These are phyloP conservation scores for Celoporthe dispersa DNA, from an alignment of 2,329 filamentous ascomycete genomes.

Conservation along the genomic window DNA sequence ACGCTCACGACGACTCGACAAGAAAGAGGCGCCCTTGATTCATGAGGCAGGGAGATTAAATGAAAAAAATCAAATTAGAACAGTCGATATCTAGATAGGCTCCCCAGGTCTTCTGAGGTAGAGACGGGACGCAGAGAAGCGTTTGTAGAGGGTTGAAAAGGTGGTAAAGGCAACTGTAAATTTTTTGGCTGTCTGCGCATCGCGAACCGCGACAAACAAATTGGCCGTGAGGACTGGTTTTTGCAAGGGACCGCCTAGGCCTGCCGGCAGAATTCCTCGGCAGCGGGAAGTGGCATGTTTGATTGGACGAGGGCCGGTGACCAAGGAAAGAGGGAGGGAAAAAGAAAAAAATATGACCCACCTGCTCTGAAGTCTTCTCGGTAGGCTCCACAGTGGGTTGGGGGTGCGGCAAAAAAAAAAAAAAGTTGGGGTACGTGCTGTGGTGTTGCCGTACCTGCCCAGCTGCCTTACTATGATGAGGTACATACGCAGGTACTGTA, in stretches of 20 bases:
- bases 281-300: background rate
- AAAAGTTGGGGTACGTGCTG: conserved; percentile 5
- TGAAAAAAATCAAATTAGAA: background rate
- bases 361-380: background rate
- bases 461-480: background rate
- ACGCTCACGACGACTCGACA: conserved; percentile 18
- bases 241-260: background rate
- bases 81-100: background rate
- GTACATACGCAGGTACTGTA: background rate
- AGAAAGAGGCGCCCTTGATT: conserved; percentile 13
- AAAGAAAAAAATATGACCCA: background rate
- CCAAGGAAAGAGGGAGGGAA: no score
- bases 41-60: conserved; percentile 13
- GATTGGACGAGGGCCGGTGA: conserved; percentile 7
- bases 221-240: background rate
- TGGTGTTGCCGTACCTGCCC: background rate
- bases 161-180: background rate
- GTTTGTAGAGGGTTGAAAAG: background rate
- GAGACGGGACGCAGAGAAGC: background rate
- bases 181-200: background rate
- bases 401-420: background rate
- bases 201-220: conserved; percentile 1
- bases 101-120: background rate
- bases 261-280: background rate
- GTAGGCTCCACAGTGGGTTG: background rate